These are phyloP conservation scores for Scedosporium minutisporum DNA, from an alignment of 2,329 filamentous ascomycete genomes.

Conservation along the genomic window DNA sequence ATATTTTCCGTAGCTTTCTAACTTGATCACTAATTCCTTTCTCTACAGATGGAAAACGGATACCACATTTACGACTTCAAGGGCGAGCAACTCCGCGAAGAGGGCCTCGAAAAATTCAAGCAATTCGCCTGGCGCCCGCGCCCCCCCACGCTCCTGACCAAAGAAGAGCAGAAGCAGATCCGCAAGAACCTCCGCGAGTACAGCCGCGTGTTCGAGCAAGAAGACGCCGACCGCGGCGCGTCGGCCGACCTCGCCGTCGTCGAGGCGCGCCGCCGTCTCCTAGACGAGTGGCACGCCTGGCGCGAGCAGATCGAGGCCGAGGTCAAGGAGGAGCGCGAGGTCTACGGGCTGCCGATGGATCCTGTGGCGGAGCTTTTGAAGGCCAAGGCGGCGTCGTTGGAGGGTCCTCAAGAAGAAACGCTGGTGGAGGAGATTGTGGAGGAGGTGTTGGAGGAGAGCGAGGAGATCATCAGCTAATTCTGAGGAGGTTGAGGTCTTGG, in stretches of 20 bases:
- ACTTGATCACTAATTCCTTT: conserved; percentile 6
- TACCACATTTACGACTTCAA: conserved; percentile 98
- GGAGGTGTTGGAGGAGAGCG: conserved; percentile 75
- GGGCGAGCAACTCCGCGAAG: conserved; percentile 79
- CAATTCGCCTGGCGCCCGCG: conserved; percentile 92
- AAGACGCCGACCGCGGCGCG: conserved; percentile 86
- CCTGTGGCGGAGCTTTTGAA: conserved; percentile 53
- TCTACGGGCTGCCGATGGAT: conserved; percentile 55
- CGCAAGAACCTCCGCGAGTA: conserved; percentile 98
- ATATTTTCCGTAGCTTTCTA: too few relatives aligned
- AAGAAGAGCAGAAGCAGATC: conserved; percentile 95
- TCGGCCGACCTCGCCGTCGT: conserved; percentile 91
- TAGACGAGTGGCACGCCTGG: conserved; percentile 88
- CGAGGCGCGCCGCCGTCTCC: conserved; percentile 69
- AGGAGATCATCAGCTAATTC: conserved; percentile 51
- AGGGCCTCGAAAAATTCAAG: conserved; percentile 94
- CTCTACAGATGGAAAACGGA: conserved; percentile 85
- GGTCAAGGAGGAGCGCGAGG: conserved; percentile 60
- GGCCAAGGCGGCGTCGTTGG: conserved; percentile 41
- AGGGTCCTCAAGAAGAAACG: conserved; percentile 53
- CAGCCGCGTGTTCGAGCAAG: conserved; percentile 87
- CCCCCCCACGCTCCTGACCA: conserved; percentile 79
- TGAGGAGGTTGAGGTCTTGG: conserved; percentile 5
- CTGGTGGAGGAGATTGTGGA: conserved; percentile 84
- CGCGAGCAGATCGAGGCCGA: conserved; percentile 64